Conservation (phyloP, 495 filamentous ascomycete species). For the Halenospora varia region DNA sequence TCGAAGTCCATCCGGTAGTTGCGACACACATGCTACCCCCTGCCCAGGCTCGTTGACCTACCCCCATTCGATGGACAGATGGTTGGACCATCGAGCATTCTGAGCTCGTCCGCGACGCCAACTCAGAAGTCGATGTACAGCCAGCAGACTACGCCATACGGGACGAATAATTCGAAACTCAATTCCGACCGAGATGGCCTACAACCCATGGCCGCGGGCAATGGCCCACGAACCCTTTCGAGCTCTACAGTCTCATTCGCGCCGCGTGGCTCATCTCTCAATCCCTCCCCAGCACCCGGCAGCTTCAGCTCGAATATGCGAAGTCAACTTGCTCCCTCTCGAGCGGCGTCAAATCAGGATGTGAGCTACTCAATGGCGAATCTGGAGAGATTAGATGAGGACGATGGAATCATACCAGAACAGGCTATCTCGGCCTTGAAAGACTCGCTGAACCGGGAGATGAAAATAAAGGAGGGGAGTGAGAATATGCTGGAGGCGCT, state of each 20-base stretch:
- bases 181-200: slow-evolving; percentile 34
- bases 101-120: slow-evolving; percentile 63
- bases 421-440: slow-evolving; percentile 68
- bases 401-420: slow-evolving; percentile 61
- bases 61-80: slow-evolving; percentile 37
- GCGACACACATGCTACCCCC: slow-evolving; percentile 20
- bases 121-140: slow-evolving; percentile 63
- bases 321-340: slow-evolving; percentile 63
- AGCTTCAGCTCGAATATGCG: slow-evolving; percentile 92
- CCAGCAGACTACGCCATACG: slow-evolving; percentile 45
- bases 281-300: slow-evolving; percentile 70
- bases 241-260: slow-evolving; percentile 57
- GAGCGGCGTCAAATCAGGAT: slow-evolving; percentile 65
- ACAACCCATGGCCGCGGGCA: slow-evolving; percentile 40
- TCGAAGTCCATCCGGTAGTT: slow-evolving; percentile 7
- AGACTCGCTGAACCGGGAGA: slow-evolving; percentile 85
- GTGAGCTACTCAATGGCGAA: slow-evolving; percentile 39
- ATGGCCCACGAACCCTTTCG: slow-evolving; percentile 47
- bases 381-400: slow-evolving; percentile 60
- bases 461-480: slow-evolving; percentile 95
- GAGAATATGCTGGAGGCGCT: slow-evolving; percentile 96
- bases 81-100: slow-evolving; percentile 54
- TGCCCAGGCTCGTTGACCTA: slow-evolving; percentile 7
- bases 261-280: slow-evolving; percentile 59
- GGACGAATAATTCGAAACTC: slow-evolving; percentile 26